Evolutionary conservation across 352 stramenopile species (phyloP).

Genomic region (Pythium periplocum): DNA sequence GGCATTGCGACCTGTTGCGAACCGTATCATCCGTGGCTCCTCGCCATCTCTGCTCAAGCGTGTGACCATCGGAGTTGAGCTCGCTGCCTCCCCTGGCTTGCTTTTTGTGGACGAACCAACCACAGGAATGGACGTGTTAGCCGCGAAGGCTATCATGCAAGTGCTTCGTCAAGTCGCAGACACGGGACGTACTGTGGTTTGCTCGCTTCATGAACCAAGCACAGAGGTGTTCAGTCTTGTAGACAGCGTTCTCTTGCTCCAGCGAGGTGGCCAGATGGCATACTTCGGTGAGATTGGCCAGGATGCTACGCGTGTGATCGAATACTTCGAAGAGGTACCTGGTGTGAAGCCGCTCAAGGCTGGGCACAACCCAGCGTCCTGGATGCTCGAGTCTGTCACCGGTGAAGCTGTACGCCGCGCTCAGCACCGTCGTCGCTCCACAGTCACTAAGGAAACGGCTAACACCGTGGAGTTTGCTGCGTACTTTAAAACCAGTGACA

Average conservation of each 20-base stretch:
- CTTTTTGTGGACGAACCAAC: constrained; percentile 73
- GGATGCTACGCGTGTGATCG: constrained; percentile 20
- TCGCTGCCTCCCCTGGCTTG: constrained; percentile 64
- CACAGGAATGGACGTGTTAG: constrained; percentile 12
- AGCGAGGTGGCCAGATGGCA: constrained; percentile 25
- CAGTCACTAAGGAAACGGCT: background rate
- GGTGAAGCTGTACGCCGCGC: constrained; percentile 9
- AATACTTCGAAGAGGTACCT: constrained; percentile 48
- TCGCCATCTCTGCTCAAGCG: constrained; percentile 27
- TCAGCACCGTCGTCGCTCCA: constrained; percentile 1
- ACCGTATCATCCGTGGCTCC: constrained; percentile 23
- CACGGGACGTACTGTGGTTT: constrained; percentile 59
- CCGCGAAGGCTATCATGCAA: constrained; percentile 46
- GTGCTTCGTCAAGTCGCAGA: constrained; percentile 63
- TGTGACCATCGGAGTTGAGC: constrained; percentile 72
- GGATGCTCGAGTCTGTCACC: constrained; percentile 50
- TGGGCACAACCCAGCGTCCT: constrained; percentile 51
- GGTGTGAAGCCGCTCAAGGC: constrained; percentile 27
- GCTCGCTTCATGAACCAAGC: constrained; percentile 83
- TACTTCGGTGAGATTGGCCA: constrained; percentile 36
- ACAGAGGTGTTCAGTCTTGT: constrained; percentile 76
- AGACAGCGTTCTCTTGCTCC: constrained; percentile 66
- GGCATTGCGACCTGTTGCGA: constrained; percentile 18
- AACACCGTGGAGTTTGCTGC: constrained; percentile 21
- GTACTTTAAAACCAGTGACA: constrained; percentile 29